phyloP scores from a whole-genome alignment of 192 early-diverging fungal species.

The Kickxella alabastrina region DNA sequence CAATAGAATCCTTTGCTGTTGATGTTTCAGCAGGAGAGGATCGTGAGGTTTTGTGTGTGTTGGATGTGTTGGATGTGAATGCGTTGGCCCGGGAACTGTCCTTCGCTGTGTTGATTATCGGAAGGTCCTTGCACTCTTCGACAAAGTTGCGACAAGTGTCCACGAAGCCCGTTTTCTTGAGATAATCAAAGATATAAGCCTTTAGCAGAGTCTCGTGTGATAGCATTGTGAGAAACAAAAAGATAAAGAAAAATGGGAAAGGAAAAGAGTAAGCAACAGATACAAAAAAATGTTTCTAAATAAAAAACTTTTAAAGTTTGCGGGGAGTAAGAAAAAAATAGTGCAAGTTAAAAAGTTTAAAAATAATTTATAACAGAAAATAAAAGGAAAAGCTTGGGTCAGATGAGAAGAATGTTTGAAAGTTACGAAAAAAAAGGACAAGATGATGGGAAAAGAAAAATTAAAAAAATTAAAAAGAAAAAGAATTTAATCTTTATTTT shows the following conservation, averaged over 20 bases:
- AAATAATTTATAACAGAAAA: not conserved
- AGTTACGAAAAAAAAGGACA: not conserved
- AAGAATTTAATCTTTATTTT: not conserved
- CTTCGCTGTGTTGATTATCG: slow-evolving; percentile 10
- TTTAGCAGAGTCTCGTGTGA: slow-evolving; percentile 26
- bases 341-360: no score
- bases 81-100: slow-evolving; percentile 5
- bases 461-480: not conserved
- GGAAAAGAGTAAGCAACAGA: not conserved
- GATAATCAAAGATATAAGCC: slow-evolving; percentile 45
- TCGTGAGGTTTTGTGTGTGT: no score
- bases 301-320: not conserved
- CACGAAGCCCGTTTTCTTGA: slow-evolving; percentile 32
- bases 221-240: not conserved
- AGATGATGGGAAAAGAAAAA: not conserved
- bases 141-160: slow-evolving; percentile 28
- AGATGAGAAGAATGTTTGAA: not conserved
- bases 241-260: not conserved
- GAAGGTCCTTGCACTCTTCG: slow-evolving; percentile 37
- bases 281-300: not conserved
- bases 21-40: no score
- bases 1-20: no score
- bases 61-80: not conserved
- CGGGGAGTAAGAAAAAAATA: not conserved
- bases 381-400: not conserved